Evolutionary conservation across 73 alveolate genomes (phyloP).

Genomic region (Tetrahymena borealis): DNA sequence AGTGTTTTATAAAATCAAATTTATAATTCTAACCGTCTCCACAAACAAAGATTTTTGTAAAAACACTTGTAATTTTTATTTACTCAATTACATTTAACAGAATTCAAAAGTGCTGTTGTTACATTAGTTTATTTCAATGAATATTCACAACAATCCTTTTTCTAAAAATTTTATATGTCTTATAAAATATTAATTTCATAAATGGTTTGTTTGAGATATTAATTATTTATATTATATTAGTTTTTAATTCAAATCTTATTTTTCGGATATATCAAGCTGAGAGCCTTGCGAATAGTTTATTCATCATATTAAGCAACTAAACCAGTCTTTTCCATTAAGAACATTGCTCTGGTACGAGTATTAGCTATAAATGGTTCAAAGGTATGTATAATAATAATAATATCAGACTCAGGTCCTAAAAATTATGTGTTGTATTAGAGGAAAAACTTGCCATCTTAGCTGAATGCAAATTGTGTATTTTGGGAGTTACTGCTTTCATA

Average conservation of each 20-base stretch:
- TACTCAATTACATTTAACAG: no score
- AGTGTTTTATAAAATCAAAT: no score
- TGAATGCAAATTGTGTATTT: not conserved
- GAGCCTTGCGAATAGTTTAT: not conserved
- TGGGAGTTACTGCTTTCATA: not conserved
- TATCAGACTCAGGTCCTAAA: not conserved
- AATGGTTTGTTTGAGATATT: not conserved
- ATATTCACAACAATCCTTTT: not conserved
- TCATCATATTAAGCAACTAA: not conserved
- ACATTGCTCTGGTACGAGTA: not conserved
- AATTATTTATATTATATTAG: not conserved
- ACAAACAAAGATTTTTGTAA: no score
- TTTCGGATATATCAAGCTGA: not conserved
- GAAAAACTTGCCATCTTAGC: not conserved
- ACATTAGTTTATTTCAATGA: no score
- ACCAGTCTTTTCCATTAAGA: not conserved
- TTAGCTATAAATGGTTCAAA: not conserved
- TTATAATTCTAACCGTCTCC: no score
- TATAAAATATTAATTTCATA: no score
- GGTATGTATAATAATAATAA: not conserved
- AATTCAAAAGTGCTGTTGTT: no score
- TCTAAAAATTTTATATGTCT: no score
- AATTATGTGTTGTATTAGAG: not conserved
- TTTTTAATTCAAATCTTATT: not conserved
- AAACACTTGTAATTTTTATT: no score